Evolutionary conservation across 371 early-diverging fungal species (phyloP).

Genomic region (Quaeritorhiza haematococci): DNA sequence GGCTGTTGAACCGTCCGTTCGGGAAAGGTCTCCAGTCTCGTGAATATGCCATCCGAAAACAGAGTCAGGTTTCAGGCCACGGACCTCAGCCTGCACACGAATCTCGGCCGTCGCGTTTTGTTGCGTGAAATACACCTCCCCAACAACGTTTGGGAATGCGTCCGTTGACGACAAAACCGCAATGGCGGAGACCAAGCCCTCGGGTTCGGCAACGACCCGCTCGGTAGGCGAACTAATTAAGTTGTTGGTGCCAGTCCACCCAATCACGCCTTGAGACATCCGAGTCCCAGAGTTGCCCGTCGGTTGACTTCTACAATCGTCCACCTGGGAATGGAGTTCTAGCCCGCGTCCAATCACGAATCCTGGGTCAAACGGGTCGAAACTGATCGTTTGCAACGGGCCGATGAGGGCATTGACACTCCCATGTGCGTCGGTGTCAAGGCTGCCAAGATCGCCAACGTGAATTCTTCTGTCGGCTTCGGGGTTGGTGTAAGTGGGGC

Average conservation of each 20-base stretch:
- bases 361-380: background rate
- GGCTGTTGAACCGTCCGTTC: too few species aligned
- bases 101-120: background rate
- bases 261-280: conserved; percentile 17
- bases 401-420: too few species aligned
- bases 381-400: too few species aligned
- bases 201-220: background rate
- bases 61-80: background rate
- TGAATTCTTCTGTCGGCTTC: too few species aligned
- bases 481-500: too few species aligned
- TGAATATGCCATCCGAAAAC: background rate
- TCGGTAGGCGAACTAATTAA: background rate
- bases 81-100: background rate
- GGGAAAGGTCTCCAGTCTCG: background rate
- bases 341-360: conserved; percentile 15
- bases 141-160: conserved; percentile 23
- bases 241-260: background rate
- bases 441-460: too few species aligned
- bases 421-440: too few species aligned
- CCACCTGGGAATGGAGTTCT: conserved; percentile 16
- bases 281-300: conserved; percentile 24
- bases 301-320: conserved; percentile 20
- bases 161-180: background rate
- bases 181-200: background rate
- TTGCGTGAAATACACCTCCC: conserved; percentile 16